Evolutionary conservation across 768 basidiomycete genomes (phyloP).

Genomic region (Kwoniella sp.): DNA sequence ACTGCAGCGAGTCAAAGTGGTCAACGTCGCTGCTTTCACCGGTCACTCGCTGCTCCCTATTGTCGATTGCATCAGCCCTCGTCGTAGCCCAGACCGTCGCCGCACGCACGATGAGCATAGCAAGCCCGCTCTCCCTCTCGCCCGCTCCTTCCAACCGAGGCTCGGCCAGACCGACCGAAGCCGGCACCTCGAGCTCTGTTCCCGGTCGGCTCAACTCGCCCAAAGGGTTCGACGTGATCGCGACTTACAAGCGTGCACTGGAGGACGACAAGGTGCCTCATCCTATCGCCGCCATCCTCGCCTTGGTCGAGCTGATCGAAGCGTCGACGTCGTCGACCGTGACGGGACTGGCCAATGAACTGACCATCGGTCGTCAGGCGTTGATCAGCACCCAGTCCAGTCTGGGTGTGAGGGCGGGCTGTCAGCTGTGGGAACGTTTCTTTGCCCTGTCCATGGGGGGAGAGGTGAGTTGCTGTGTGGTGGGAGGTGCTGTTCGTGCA

Average conservation of each 20-base stretch:
- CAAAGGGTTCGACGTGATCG: constrained; percentile 54
- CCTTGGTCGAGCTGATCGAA: constrained; percentile 75
- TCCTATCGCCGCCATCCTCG: constrained; percentile 82
- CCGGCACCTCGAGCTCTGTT: background rate
- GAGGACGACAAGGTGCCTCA: constrained; percentile 62
- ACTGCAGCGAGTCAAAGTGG: background rate
- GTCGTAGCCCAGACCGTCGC: too few species aligned
- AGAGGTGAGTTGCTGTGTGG: constrained; percentile 35
- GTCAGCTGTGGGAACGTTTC: constrained; percentile 50
- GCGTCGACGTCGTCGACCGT: constrained; percentile 57
- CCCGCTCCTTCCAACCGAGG: constrained; percentile 11
- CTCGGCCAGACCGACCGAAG: background rate
- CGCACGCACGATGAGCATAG: constrained; percentile 2
- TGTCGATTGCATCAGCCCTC: background rate
- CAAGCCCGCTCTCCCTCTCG: constrained; percentile 14
- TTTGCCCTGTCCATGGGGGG: constrained; percentile 42
- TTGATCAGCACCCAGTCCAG: constrained; percentile 45
- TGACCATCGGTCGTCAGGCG: constrained; percentile 74
- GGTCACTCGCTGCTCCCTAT: background rate
- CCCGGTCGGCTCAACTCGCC: constrained; percentile 12
- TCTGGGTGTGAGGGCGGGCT: constrained; percentile 50
- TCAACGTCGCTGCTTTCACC: background rate
- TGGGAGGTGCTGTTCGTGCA: too few species aligned
- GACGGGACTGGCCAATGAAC: constrained; percentile 58
- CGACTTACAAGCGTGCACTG: constrained; percentile 61